Conservation (phyloP, 2,329 filamentous ascomycete species). For the Aspergillus thermomutatus region DNA sequence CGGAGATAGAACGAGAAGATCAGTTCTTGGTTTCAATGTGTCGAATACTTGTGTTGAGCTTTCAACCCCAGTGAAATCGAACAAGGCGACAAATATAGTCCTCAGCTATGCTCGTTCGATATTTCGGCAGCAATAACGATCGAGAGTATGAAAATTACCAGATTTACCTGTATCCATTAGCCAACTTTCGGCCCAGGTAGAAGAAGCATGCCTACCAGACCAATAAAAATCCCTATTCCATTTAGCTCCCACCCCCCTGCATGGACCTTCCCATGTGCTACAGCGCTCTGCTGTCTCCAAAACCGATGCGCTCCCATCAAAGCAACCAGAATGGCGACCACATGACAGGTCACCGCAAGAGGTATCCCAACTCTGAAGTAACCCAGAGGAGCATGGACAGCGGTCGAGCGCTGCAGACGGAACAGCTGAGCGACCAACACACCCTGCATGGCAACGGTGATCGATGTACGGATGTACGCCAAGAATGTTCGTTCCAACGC, state of each 20-base stretch:
- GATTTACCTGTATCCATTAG: neutral
- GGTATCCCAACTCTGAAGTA: slow-evolving; percentile 62
- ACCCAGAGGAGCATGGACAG: slow-evolving; percentile 44
- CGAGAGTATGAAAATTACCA: neutral
- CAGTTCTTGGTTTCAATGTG: neutral
- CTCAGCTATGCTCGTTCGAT: neutral
- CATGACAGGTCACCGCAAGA: slow-evolving; percentile 46
- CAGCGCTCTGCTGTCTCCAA: slow-evolving; percentile 59
- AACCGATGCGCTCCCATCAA: slow-evolving; percentile 57
- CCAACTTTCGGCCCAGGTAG: neutral
- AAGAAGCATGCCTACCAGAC: slow-evolving; percentile 44
- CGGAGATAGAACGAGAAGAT: neutral
- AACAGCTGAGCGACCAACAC: slow-evolving; percentile 67
- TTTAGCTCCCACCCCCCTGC: slow-evolving; percentile 59
- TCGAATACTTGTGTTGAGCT: neutral
- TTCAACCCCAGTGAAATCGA: neutral
- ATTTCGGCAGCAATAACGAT: neutral
- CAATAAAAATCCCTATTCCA: slow-evolving; percentile 44
- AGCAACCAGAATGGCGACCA: slow-evolving; percentile 51
- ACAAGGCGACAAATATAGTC: neutral
- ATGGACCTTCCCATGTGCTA: slow-evolving; percentile 55
- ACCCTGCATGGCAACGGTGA: slow-evolving; percentile 65
- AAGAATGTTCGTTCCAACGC: slow-evolving; percentile 73
- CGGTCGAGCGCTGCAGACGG: slow-evolving; percentile 45
- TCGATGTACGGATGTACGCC: slow-evolving; percentile 67